Evolutionary conservation across 129 eudicot species (phyloP).

Genomic region (Lactuca sativa): DNA sequence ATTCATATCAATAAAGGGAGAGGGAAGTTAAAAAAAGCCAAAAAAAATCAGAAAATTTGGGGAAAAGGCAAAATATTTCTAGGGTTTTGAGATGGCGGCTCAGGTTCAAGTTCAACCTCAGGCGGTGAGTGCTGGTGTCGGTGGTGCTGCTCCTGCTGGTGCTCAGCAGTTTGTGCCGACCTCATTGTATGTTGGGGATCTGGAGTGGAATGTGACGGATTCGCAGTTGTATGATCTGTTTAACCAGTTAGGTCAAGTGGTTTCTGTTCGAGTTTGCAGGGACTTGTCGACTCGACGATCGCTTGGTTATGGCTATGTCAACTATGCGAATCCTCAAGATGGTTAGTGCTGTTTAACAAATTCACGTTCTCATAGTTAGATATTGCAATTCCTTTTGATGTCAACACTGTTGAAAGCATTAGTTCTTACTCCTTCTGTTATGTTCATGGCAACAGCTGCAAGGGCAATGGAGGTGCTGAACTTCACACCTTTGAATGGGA

Average conservation of each 20-base stretch:
- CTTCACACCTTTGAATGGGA: slow-evolving; percentile 65
- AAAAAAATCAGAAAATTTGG: slow-evolving; percentile 26
- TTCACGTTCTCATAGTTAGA: no score
- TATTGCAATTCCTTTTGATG: not conserved
- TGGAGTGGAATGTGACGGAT: slow-evolving; percentile 71
- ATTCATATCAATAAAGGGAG: slow-evolving; percentile 60
- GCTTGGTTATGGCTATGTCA: slow-evolving; percentile 89
- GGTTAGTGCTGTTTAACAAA: slow-evolving; percentile 45
- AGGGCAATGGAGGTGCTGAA: slow-evolving; percentile 68
- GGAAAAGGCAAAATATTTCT: slow-evolving; percentile 9
- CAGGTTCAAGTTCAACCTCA: slow-evolving; percentile 44
- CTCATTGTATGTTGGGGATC: slow-evolving; percentile 74
- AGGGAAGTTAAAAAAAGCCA: slow-evolving; percentile 50
- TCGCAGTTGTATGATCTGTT: slow-evolving; percentile 76
- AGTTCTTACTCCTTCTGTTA: not conserved
- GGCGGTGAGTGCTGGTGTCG: slow-evolving; percentile 38
- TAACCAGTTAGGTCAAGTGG: slow-evolving; percentile 63
- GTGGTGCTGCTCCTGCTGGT: slow-evolving; percentile 33
- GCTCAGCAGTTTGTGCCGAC: slow-evolving; percentile 58
- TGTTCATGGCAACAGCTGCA: slow-evolving; percentile 57
- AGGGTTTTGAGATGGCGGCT: slow-evolving; percentile 54
- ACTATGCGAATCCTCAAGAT: slow-evolving; percentile 61
- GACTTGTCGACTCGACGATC: slow-evolving; percentile 59
- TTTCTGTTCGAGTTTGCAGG: slow-evolving; percentile 81
- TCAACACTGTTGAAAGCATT: not conserved